phyloP scores from a whole-genome alignment of 169 alveolate genomes.

The Sarcocystis neurona region DNA sequence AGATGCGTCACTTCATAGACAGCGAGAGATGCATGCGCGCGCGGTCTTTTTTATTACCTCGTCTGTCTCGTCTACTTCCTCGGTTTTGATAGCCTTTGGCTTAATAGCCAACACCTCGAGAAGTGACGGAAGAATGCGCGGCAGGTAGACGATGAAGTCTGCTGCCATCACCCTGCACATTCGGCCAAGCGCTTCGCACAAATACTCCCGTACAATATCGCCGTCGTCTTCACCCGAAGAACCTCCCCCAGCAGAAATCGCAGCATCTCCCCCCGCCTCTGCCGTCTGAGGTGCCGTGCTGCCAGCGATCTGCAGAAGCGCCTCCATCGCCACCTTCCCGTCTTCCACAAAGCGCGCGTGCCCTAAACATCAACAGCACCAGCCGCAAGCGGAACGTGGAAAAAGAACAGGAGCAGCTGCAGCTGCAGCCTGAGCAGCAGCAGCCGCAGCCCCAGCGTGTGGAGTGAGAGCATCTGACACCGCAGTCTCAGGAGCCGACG shows the following conservation, averaged over 20 bases:
- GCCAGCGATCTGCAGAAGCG: slow-evolving; percentile 35
- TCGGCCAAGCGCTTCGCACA: slow-evolving; percentile 86
- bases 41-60: too few species aligned
- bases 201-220: slow-evolving; percentile 87
- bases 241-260: slow-evolving; percentile 17
- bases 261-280: not conserved
- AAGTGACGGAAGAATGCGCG: slow-evolving; percentile 83
- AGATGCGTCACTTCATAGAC: not conserved
- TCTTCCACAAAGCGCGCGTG: slow-evolving; percentile 30
- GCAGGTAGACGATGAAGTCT: slow-evolving; percentile 85
- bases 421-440: not conserved
- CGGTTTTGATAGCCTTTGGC: slow-evolving; percentile 36
- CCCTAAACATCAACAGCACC: not conserved
- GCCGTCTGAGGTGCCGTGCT: not conserved
- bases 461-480: not conserved
- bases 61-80: slow-evolving; percentile 40
- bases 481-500: not conserved
- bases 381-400: not conserved
- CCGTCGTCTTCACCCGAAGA: slow-evolving; percentile 75
- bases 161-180: slow-evolving; percentile 85
- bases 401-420: not conserved
- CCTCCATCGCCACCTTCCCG: slow-evolving; percentile 43
- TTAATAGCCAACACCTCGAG: slow-evolving; percentile 33
- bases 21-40: not conserved
- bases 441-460: not conserved